phyloP scores from a whole-genome alignment of 2,329 filamentous ascomycete genomes.

The Ceratocystis destructans region DNA sequence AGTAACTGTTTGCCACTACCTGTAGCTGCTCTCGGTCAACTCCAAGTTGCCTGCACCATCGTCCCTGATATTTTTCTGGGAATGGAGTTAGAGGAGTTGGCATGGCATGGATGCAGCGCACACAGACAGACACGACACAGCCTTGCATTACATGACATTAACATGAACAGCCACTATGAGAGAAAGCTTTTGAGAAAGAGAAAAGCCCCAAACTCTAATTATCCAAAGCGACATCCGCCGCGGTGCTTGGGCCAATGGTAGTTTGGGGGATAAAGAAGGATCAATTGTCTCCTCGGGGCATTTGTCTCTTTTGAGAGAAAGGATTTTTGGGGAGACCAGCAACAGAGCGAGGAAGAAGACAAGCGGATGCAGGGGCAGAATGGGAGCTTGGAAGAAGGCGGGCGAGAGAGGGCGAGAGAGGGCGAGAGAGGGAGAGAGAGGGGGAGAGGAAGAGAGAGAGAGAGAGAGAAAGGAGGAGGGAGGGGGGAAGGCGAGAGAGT shows the following conservation, averaged over 20 bases:
- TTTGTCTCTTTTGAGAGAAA: constrained; percentile 5
- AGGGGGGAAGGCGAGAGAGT: not conserved
- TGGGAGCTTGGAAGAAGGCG: too few relatives aligned
- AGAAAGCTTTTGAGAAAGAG: too few relatives aligned
- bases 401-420: too few relatives aligned
- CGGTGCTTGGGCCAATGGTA: not conserved
- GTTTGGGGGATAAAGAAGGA: not conserved
- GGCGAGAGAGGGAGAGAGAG: not conserved
- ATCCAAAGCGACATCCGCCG: not conserved
- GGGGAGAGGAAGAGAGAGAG: not conserved
- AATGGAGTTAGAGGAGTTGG: too few relatives aligned
- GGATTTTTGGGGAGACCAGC: not conserved
- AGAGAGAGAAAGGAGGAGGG: not conserved
- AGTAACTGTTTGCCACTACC: too few relatives aligned
- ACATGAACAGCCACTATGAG: too few relatives aligned
- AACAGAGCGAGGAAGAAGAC: not conserved
- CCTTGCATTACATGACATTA: too few relatives aligned
- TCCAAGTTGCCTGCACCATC: too few relatives aligned
- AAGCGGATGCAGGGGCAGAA: not conserved
- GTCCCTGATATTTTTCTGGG: too few relatives aligned
- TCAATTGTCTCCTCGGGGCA: constrained; percentile 2
- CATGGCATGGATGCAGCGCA: too few relatives aligned
- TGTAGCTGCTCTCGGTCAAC: too few relatives aligned
- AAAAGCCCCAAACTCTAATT: not conserved
- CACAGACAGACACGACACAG: too few relatives aligned